phyloP scores from a whole-genome alignment of 305 asterid species.

The Rubia balearica region DNA sequence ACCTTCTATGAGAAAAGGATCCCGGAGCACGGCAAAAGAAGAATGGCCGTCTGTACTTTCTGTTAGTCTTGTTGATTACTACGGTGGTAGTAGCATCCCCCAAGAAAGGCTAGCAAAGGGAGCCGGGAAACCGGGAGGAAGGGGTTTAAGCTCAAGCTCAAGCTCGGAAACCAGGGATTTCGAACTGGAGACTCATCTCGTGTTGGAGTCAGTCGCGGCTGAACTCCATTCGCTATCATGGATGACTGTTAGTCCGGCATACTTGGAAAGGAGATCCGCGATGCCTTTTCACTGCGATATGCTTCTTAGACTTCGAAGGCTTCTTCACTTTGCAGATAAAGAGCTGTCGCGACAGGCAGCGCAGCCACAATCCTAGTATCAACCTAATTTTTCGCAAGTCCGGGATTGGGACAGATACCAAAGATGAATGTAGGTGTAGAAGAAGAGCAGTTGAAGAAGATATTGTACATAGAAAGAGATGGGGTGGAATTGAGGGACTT shows the following conservation, averaged over 20 bases:
- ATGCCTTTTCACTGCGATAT: conserved; percentile 94
- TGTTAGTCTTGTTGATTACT: conserved; percentile 75
- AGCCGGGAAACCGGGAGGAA: conserved; percentile 43
- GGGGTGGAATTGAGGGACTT: not conserved
- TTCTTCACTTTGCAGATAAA: conserved; percentile 90
- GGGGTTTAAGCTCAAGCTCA: conserved; percentile 33
- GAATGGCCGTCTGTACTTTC: conserved; percentile 99
- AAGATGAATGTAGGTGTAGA: not conserved
- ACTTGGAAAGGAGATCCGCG: conserved; percentile 81
- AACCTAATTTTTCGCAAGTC: not conserved
- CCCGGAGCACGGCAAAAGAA: conserved; percentile 52
- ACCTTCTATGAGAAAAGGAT: conserved; percentile 82
- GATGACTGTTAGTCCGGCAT: conserved; percentile 93
- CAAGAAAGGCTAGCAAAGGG: conserved; percentile 60
- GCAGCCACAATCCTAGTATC: conserved; percentile 32
- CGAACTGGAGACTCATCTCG: conserved; percentile 58
- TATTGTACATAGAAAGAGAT: not conserved
- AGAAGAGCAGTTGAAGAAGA: not conserved
- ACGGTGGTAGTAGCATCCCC: conserved; percentile 53
- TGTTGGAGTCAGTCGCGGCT: conserved; percentile 76
- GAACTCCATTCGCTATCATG: conserved; percentile 95
- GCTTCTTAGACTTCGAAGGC: conserved; percentile 86
- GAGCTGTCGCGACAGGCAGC: conserved; percentile 71
- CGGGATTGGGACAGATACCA: not conserved
- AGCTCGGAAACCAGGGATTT: conserved; percentile 46